A percentile compares a stretch with the other conserved stretches of the same genome.
Conservation (phyloP, 768 basidiomycete species). For the Rhizopogon roseolus region DNA sequence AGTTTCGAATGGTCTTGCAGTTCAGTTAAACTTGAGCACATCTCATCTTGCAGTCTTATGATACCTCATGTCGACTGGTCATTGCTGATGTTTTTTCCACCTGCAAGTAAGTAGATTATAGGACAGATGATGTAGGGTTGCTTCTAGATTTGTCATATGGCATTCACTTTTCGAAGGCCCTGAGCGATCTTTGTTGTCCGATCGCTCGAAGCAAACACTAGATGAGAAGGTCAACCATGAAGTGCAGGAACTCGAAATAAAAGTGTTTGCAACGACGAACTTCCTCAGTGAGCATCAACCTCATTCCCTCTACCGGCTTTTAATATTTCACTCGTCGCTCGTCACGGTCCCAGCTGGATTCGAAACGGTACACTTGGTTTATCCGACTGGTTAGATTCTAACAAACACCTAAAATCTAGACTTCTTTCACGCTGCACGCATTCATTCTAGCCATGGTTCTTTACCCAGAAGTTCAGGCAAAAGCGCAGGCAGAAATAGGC, state of each 20-base stretch:
- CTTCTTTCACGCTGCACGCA: conserved; percentile 5
- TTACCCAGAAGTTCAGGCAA: conserved; percentile 17
- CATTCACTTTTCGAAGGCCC: no score
- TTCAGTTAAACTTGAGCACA: no score
- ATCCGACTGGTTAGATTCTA: neutral
- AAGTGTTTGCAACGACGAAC: conserved; percentile 11
- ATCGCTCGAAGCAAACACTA: conserved; percentile 7
- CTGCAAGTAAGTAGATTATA: no score
- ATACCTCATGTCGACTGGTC: no score
- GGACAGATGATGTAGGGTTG: no score
- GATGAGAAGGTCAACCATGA: neutral
- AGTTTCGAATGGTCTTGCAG: no score
- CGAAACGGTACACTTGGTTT: neutral
- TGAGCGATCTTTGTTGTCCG: conserved; percentile 19
- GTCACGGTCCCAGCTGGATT: neutral
- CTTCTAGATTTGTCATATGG: no score
- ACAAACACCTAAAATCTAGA: conserved; percentile 11
- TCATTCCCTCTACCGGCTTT: neutral
- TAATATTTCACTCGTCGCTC: neutral
- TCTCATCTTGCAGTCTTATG: no score
- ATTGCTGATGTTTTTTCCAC: no score
- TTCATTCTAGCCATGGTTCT: conserved; percentile 16
- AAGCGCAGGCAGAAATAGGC: conserved; percentile 13
- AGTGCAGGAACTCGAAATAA: conserved; percentile 13
- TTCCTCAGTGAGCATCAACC: conserved; percentile 16